Percentiles rank a stretch among this genome's conserved stretches.
Conservation (phyloP, 495 filamentous ascomycete genomes). For the Penicillium odoratum region DNA sequence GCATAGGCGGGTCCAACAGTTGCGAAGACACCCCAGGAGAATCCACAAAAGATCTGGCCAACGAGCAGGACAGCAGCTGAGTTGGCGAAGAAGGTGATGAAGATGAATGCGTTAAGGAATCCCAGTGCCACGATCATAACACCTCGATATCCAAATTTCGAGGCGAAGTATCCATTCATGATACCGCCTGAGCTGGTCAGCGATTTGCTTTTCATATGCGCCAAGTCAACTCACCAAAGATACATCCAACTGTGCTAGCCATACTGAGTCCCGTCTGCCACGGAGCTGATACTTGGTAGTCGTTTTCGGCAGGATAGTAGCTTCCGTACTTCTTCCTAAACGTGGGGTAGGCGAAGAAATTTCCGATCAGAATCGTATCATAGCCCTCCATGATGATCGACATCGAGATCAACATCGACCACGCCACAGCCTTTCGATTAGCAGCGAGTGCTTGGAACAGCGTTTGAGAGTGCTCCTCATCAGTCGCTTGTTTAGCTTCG, state of each 20-base stretch:
- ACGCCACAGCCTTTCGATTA: conserved; percentile 45
- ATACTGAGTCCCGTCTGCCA: conserved; percentile 40
- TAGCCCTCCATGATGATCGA: conserved; percentile 55
- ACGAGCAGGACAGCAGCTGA: conserved; percentile 37
- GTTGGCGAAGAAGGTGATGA: conserved; percentile 54
- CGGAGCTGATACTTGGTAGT: conserved; percentile 31
- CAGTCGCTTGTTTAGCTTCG: conserved; percentile 35
- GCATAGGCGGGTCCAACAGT: conserved; percentile 62
- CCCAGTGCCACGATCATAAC: conserved; percentile 44
- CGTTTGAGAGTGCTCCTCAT: conserved; percentile 34
- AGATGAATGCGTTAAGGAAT: conserved; percentile 49
- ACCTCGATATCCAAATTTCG: conserved; percentile 45
- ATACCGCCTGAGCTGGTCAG: conserved; percentile 26
- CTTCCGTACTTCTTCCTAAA: conserved; percentile 42
- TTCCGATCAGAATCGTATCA: conserved; percentile 46
- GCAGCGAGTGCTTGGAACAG: conserved; percentile 35
- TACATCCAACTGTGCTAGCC: conserved; percentile 34
- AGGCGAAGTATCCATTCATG: conserved; percentile 47
- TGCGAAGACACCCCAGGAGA: conserved; percentile 55
- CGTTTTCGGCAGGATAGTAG: conserved; percentile 13
- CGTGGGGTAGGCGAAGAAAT: conserved; percentile 38
- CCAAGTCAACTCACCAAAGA: conserved; percentile 27
- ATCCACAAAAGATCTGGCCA: conserved; percentile 46
- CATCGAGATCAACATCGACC: conserved; percentile 46
- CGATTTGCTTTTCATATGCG: not conserved